phyloP scores from a whole-genome alignment of 768 basidiomycete genomes.

The Mycena rebaudengoi region DNA sequence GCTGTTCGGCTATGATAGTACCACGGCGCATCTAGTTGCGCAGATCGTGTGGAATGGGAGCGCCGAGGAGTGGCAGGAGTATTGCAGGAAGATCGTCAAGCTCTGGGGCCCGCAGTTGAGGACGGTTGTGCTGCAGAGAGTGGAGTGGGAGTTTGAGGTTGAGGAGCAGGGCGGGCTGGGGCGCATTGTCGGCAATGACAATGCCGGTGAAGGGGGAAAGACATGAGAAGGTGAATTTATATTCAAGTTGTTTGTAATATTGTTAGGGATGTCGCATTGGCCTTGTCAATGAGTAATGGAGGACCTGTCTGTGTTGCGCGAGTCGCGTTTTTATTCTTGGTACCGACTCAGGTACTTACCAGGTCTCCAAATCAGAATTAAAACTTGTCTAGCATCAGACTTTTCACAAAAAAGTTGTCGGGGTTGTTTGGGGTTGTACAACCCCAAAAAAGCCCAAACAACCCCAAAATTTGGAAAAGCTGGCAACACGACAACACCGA shows the following conservation, averaged over 20 bases:
- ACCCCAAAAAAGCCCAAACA: too few species aligned
- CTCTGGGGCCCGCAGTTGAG: slow-evolving; percentile 5
- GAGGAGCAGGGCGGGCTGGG: not conserved
- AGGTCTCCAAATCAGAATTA: too few species aligned
- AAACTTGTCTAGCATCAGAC: too few species aligned
- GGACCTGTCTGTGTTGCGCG: too few species aligned
- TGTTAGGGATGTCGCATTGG: not conserved
- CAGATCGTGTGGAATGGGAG: slow-evolving; percentile 7
- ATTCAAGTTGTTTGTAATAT: not conserved
- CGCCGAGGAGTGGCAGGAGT: slow-evolving; percentile 2
- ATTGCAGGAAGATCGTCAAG: slow-evolving; percentile 6
- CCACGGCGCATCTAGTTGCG: slow-evolving; percentile 8
- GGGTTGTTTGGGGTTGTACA: too few species aligned
- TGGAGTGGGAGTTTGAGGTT: slow-evolving; percentile 10
- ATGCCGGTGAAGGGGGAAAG: not conserved
- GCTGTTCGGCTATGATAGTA: not conserved
- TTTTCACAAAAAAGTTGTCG: too few species aligned
- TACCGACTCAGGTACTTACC: too few species aligned
- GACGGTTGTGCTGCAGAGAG: slow-evolving; percentile 8
- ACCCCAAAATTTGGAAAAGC: too few species aligned
- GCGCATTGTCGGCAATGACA: not conserved
- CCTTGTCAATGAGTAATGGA: too few species aligned
- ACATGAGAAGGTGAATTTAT: slow-evolving; percentile 3
- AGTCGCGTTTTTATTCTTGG: too few species aligned
- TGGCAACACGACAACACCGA: too few species aligned